Conservation (phyloP, 345 rosid species). For the Ceriops decandra region DNA sequence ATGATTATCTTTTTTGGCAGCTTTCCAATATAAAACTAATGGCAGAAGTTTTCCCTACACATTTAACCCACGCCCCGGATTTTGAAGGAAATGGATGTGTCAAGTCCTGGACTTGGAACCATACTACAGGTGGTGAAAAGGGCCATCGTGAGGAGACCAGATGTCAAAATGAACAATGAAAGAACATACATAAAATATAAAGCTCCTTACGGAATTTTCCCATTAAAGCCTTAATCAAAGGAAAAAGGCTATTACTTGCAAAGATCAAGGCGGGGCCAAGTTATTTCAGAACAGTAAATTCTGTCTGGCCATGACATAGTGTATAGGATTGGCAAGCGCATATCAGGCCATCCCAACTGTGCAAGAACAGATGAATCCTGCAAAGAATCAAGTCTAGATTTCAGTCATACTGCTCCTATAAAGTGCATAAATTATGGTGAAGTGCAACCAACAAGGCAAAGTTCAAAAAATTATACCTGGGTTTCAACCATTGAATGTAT, state of each 20-base stretch:
- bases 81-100: not conserved
- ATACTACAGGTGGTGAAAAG: not conserved
- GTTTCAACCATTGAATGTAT: slow-evolving; percentile 96
- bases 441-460: not conserved
- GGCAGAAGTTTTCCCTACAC: too few species aligned
- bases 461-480: slow-evolving; percentile 46
- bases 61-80: not conserved
- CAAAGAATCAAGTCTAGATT: slow-evolving; percentile 10
- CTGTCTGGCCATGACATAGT: slow-evolving; percentile 98
- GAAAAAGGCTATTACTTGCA: slow-evolving; percentile 58
- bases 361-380: slow-evolving; percentile 96
- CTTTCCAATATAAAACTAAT: too few species aligned
- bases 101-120: not conserved
- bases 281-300: slow-evolving; percentile 83
- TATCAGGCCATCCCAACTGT: slow-evolving; percentile 97
- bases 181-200: not conserved
- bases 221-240: not conserved
- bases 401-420: not conserved
- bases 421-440: not conserved
- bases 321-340: slow-evolving; percentile 92
- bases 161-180: not conserved
- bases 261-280: slow-evolving; percentile 97
- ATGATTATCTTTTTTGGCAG: too few species aligned
- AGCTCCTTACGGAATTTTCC: not conserved
- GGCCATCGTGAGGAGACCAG: not conserved